A percentile compares a stretch with the other conserved stretches of the same genome.
phyloP scores from a whole-genome alignment of 2,329 filamentous ascomycete species.

The Hypoxylon sp. region DNA sequence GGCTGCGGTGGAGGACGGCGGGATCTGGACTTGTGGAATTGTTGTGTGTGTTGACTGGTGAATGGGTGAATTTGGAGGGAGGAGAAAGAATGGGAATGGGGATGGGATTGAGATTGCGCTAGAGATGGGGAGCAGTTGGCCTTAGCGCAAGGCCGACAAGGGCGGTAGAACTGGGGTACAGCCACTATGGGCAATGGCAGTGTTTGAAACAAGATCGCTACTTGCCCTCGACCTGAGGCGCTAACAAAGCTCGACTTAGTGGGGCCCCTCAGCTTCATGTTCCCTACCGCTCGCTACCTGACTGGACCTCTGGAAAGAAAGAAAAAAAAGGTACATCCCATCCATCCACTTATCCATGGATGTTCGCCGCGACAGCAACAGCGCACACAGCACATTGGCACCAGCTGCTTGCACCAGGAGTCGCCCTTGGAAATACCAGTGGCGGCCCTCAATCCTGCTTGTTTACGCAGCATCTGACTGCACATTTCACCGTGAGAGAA shows the following conservation, averaged over 20 bases:
- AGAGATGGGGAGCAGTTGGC: conserved; percentile 39
- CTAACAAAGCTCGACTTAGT: conserved; percentile 40
- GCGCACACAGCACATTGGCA: conserved; percentile 1
- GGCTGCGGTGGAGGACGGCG: conserved; percentile 29
- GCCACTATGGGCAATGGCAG: conserved; percentile 48
- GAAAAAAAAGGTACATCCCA: background rate
- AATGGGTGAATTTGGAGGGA: conserved; percentile 39
- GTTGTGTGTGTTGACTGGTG: conserved; percentile 44
- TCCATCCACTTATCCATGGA: background rate
- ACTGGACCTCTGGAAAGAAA: no score
- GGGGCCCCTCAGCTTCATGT: conserved; percentile 36
- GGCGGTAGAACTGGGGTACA: conserved; percentile 48
- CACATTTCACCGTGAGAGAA: conserved; percentile 17
- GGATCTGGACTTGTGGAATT: conserved; percentile 33
- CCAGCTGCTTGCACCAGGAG: conserved; percentile 23
- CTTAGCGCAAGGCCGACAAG: conserved; percentile 39
- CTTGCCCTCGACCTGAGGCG: conserved; percentile 43
- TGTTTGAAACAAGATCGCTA: conserved; percentile 48
- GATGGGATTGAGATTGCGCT: conserved; percentile 44
- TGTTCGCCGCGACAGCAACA: conserved; percentile 1
- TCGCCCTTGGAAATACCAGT: conserved; percentile 15
- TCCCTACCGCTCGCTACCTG: conserved; percentile 17
- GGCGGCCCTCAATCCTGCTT: conserved; percentile 20
- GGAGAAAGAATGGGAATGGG: conserved; percentile 41
- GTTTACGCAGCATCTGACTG: conserved; percentile 29